Evolutionary conservation across 2,329 filamentous ascomycete species (phyloP), one percentile per base, ranked within the genome.

Genomic region (Colletotrichum zoysiae): DNA sequence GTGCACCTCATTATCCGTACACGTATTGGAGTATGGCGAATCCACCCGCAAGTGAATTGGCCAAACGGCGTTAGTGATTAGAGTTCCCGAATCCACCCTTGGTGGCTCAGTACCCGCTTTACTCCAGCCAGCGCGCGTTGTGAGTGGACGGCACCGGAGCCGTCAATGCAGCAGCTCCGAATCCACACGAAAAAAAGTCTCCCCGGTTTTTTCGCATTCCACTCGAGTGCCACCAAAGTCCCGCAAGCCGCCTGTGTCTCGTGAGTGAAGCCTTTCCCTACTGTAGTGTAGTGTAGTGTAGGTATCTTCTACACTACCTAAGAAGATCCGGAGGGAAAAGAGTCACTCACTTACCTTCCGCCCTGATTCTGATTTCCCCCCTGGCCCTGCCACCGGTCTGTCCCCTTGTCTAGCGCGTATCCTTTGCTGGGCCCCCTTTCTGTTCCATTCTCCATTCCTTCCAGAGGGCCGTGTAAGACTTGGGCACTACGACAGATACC

Each of bases 51-150:
- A 20, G 44, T 42, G 46, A 67, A 62, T 20, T 20, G 38, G 40
- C 57, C 61, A 62, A 62, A 67, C 59, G 53, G 65, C 61, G 56
- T 74, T 73, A 64, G 63, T 62, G 64, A 72, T 72, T 72, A 68
- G 56, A 72, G 61, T 73, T 74, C 72, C 72, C 72, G 70, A 66
- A 51, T 69, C 65, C 72, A 72, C 70, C 65, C 70, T 72, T 59
- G 23, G 65, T 46, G 55, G 44, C 26, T 40, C 23, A 18, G 48
- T 44, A 60, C 38, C 57, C 51, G 50, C 59, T n/a, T 20, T 26
- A 16, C 12, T 20, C 46, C 38, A 23, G 26, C 23, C 56, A 48
- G 48, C 62, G 48, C 42, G 57, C 48, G 48, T 55, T 23, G 38
- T 62, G 46, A 67, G 23, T 62, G 57, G 65, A 51, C 23, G 7